phyloP scores from a whole-genome alignment of 768 basidiomycete genomes.

The Clitopilus passeckerianus region DNA sequence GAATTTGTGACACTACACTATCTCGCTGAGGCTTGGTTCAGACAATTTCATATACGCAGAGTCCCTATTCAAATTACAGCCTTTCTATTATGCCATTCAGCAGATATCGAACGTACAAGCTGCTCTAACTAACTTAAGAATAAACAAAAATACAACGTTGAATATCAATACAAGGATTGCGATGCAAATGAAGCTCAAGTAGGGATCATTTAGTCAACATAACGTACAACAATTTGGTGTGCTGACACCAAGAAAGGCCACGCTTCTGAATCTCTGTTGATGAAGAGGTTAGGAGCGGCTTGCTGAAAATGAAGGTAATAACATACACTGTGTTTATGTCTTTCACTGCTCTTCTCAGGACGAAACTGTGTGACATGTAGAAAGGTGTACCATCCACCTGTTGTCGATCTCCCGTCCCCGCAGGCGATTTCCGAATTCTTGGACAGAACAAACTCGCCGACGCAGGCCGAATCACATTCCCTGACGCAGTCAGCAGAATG shows the following conservation, averaged over 20 bases:
- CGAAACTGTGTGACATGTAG: neutral
- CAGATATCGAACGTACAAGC: too few relatives aligned
- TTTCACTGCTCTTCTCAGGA: neutral
- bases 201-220: neutral
- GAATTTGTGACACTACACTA: neutral
- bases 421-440: neutral
- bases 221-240: neutral
- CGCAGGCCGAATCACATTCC: conserved; percentile 12
- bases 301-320: neutral
- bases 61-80: neutral
- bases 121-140: neutral
- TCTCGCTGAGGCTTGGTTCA: neutral
- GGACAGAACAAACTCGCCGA: neutral
- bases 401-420: neutral
- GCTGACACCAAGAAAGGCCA: neutral
- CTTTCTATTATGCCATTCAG: too few relatives aligned
- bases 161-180: neutral
- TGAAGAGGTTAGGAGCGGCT: neutral
- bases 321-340: neutral
- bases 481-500: conserved; percentile 20
- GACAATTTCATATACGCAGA: neutral
- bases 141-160: neutral
- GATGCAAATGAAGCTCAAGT: neutral
- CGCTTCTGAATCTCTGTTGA: neutral
- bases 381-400: neutral